phyloP scores from a whole-genome alignment of 148 eudicot species.

The Amaranthus palmeri region DNA sequence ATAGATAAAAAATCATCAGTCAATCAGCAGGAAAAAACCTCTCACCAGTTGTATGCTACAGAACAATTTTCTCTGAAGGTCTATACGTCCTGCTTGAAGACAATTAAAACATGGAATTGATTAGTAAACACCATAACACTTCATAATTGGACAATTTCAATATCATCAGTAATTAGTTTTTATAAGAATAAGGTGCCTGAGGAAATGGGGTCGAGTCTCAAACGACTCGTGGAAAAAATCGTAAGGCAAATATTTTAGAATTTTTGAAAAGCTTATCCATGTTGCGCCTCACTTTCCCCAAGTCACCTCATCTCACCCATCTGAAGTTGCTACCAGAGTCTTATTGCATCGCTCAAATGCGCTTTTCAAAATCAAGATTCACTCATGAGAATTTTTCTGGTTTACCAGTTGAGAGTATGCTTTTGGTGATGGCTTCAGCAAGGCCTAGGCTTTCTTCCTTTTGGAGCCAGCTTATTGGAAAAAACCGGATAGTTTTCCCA shows the following conservation, averaged over 20 bases:
- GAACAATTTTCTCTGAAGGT: constrained; percentile 86
- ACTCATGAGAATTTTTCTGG: neutral
- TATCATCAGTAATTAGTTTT: too few relatives aligned
- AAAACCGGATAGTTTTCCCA: constrained; percentile 81
- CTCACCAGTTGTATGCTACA: constrained; percentile 97
- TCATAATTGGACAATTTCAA: neutral
- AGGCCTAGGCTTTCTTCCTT: constrained; percentile 86
- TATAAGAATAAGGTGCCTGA: too few relatives aligned
- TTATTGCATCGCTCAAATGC: too few relatives aligned
- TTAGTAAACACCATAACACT: neutral
- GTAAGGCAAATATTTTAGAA: too few relatives aligned
- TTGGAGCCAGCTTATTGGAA: constrained; percentile 54
- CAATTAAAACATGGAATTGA: constrained; percentile 1
- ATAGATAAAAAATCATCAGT: neutral
- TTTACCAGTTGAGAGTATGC: constrained; percentile 84
- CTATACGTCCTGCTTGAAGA: constrained; percentile 69
- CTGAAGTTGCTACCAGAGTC: too few relatives aligned
- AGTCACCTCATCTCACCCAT: too few relatives aligned
- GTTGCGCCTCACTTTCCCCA: too few relatives aligned
- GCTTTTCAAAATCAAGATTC: neutral
- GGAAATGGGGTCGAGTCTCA: too few relatives aligned
- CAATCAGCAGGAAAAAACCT: constrained; percentile 4
- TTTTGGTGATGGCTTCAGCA: constrained; percentile 95
- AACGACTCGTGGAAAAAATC: too few relatives aligned
- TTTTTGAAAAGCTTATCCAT: too few relatives aligned